Conservation (phyloP, 2,329 filamentous ascomycete genomes). For the Thielaviopsis musarum region DNA sequence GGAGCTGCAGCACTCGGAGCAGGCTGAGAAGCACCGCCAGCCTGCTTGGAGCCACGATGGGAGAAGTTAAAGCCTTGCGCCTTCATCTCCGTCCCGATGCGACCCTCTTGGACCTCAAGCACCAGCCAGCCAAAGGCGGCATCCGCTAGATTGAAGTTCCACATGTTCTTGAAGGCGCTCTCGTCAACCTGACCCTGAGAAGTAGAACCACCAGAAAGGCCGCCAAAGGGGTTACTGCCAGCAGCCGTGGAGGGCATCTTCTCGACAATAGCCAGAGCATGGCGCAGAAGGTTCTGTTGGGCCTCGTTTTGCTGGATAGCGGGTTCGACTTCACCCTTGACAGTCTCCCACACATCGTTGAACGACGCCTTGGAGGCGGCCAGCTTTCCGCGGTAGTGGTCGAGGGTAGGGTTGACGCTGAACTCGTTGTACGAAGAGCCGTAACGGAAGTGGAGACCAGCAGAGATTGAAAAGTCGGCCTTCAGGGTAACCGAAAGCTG, state of each 20-base stretch:
- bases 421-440: slow-evolving; percentile 99
- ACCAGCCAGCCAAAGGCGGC: slow-evolving; percentile 94
- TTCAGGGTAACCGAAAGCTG: slow-evolving; percentile 95
- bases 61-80: slow-evolving; percentile 99
- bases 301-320: slow-evolving; percentile 87
- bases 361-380: slow-evolving; percentile 96
- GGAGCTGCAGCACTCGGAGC: slow-evolving; percentile 16
- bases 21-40: slow-evolving; percentile 15
- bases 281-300: slow-evolving; percentile 80
- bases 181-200: slow-evolving; percentile 85
- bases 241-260: slow-evolving; percentile 96
- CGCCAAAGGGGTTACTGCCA: slow-evolving; percentile 91
- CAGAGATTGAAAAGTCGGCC: slow-evolving; percentile 94
- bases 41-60: slow-evolving; percentile 75
- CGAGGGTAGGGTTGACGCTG: slow-evolving; percentile 92
- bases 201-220: slow-evolving; percentile 54
- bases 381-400: slow-evolving; percentile 96
- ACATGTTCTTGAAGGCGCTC: slow-evolving; percentile 99
- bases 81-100: slow-evolving; percentile 96
- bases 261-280: slow-evolving; percentile 82
- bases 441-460: slow-evolving; percentile 94
- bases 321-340: slow-evolving; percentile 87
- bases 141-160: slow-evolving; percentile 98
- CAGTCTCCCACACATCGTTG: slow-evolving; percentile 98
- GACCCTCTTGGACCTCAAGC: slow-evolving; percentile 82